Evolutionary conservation across 257 asterid genomes (phyloP).

Genomic region (Leonotis leonurus): DNA sequence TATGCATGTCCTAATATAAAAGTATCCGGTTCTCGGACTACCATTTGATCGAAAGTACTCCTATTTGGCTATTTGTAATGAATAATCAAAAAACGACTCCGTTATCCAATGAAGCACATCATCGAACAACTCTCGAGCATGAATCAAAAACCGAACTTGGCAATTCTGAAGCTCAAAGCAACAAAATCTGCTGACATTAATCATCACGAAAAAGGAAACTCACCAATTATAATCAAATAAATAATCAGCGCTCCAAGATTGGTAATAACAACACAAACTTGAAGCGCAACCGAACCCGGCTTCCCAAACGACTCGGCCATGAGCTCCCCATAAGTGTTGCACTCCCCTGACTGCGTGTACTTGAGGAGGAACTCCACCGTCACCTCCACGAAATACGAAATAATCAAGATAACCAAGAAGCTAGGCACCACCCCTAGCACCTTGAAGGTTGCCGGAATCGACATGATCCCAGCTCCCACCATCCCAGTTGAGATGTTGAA

Average conservation of each 20-base stretch:
- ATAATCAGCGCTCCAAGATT: slow-evolving; percentile 91
- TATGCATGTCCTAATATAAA: background rate
- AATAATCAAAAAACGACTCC: background rate
- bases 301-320: slow-evolving; percentile 96
- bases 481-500: slow-evolving; percentile 87
- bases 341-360: slow-evolving; percentile 53
- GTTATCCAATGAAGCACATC: background rate
- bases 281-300: slow-evolving; percentile 75
- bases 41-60: background rate
- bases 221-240: slow-evolving; percentile 88
- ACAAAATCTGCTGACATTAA: background rate
- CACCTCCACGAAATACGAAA: slow-evolving; percentile 79
- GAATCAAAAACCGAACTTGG: background rate
- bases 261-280: slow-evolving; percentile 74
- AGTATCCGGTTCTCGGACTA: too few species aligned
- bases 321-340: slow-evolving; percentile 69
- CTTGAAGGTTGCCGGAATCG: slow-evolving; percentile 85
- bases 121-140: slow-evolving; percentile 3
- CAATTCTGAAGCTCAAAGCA: background rate
- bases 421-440: slow-evolving; percentile 86
- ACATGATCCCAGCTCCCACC: slow-evolving; percentile 98
- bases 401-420: slow-evolving; percentile 48
- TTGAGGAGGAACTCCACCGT: slow-evolving; percentile 85
- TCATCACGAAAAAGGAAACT: slow-evolving; percentile 4
- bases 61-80: background rate